Base-by-base conservation (phyloP, 2,329 filamentous ascomycete species). In the Trichoderma afroharzianum region DNA sequence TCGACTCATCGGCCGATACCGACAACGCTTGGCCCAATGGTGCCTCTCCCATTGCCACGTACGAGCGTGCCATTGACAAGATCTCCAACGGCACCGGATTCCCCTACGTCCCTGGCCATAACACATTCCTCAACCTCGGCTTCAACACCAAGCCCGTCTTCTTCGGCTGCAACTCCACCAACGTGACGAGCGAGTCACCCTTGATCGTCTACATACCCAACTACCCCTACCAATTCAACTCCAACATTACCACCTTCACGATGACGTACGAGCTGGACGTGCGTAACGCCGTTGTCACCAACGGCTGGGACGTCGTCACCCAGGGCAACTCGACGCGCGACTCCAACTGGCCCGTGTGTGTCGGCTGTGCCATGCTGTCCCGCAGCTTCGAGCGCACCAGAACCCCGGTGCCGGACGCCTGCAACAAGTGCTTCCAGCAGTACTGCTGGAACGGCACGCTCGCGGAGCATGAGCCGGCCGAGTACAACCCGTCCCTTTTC, bases 391-490 rank as follows among this genome's bases (percentile, higher is more conserved):
- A 89, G 73, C 88, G 93, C 63, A 95, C 93, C 0, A 85, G 86
- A 21, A 92, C 91, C 0, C 74, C 83, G 0, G 86, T 95, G 1
- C 95, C 95, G 0, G 85, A 87, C 0, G 89, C 88, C 11, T 99
- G 96, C 83, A 85, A 82, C 57, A 77, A 86, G 63, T 99, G 96
- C 83, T 98, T 98, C 81, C 75, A 84, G 14, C 81, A 84, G 24
- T 98, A 98, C 83, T 99, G 96, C 87, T 99, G 96, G 96, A 88
- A 98, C 79, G 96, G 96, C n/a, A 93, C 88, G 18, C 71, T 82
- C 43, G 78, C 80, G 32, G 79, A 79, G 64, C 71, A 74, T 12
- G 75, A 76, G 1, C 78, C 80, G 1, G 86, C 74, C 72, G 76
- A 72, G 8, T 82, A 82, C 58, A 67, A 75, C 28, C 81, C 81